Percentiles rank a stretch among this genome's conserved stretches.
Evolutionary conservation across 202 grass and related monocot species (phyloP).

Genomic region (Bolboschoenoplectus hybrid): DNA sequence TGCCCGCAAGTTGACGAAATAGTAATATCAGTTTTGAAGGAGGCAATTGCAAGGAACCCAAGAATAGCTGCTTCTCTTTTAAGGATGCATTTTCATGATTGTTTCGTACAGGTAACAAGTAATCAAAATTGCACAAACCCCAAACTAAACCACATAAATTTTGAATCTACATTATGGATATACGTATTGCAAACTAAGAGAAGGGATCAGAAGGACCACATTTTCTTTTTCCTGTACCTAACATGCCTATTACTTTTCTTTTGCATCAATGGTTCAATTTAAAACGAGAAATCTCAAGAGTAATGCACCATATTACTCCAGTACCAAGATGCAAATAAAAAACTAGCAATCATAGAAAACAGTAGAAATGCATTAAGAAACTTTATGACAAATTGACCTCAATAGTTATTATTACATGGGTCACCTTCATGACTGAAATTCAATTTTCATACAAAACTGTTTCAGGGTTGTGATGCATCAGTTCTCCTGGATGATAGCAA

Average conservation of each 20-base stretch:
- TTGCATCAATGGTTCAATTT: neutral
- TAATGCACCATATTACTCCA: neutral
- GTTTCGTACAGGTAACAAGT: slow-evolving; percentile 74
- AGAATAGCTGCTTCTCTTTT: slow-evolving; percentile 71
- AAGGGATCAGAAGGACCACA: too few species aligned
- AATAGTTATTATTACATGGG: neutral
- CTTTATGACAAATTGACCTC: neutral
- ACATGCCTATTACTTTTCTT: neutral
- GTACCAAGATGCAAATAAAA: neutral
- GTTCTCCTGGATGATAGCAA: slow-evolving; percentile 68
- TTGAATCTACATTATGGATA: too few species aligned
- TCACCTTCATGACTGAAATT: neutral
- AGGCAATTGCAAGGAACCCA: slow-evolving; percentile 56
- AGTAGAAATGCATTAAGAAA: neutral
- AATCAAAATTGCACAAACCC: slow-evolving; percentile 8
- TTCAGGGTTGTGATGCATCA: slow-evolving; percentile 80
- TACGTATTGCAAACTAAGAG: too few species aligned
- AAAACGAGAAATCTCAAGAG: neutral
- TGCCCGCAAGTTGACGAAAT: slow-evolving; percentile 78
- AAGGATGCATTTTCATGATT: slow-evolving; percentile 78
- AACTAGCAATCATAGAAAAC: neutral
- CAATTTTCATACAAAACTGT: slow-evolving; percentile 32
- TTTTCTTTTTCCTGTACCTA: too few species aligned
- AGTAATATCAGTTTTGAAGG: slow-evolving; percentile 64
- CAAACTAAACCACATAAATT: neutral